Conservation (phyloP, 306 rosid genomes). For the Quercus variabilis region DNA sequence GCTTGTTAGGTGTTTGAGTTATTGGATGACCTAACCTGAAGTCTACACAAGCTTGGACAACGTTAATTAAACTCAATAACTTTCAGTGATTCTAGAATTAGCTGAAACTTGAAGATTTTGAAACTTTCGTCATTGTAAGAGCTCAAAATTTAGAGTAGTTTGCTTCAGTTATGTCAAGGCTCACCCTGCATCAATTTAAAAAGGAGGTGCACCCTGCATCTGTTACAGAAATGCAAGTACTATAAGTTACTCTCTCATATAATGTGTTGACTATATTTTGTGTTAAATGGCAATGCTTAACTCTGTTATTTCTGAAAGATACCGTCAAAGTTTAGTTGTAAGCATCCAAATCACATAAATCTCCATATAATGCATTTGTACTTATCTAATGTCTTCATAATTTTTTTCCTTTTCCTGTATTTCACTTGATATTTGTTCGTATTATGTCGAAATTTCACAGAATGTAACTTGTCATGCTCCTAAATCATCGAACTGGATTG, state of each 20-base stretch:
- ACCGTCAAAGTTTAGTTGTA: not conserved
- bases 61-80: no score
- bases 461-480: not conserved
- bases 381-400: not conserved
- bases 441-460: not conserved
- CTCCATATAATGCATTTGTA: not conserved
- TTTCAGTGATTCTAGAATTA: no score
- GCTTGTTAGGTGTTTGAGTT: no score
- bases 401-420: not conserved
- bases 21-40: no score
- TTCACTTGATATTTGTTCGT: not conserved
- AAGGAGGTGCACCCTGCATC: no score
- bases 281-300: not conserved
- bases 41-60: no score
- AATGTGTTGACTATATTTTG: not conserved
- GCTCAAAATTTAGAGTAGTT: no score
- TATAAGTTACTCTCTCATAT: not conserved
- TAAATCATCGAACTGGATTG: not conserved
- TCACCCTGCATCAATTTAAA: no score
- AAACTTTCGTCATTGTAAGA: no score
- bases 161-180: no score
- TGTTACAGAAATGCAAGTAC: no score
- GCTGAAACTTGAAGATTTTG: no score
- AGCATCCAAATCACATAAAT: not conserved
- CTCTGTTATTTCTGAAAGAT: not conserved